phyloP scores from a whole-genome alignment of 2,329 filamentous ascomycete genomes.

The Paracorniculantispora psalliotae region DNA sequence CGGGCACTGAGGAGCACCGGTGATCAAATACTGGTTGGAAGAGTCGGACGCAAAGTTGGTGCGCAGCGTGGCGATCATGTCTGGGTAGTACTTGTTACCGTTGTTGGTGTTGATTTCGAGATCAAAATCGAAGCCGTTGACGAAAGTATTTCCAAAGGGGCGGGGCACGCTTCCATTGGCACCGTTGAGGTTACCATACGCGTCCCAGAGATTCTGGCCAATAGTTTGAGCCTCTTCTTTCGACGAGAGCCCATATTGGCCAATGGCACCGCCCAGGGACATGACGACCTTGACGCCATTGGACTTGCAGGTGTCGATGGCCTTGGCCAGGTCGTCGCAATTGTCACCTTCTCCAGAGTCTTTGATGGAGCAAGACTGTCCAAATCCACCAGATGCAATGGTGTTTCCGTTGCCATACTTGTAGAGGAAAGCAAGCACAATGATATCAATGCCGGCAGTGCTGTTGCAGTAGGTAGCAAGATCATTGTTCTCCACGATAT shows the following conservation, averaged over 20 bases:
- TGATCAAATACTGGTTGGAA: slow-evolving; percentile 35
- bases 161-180: slow-evolving; percentile 15
- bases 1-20: slow-evolving; percentile 40
- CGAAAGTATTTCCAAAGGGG: slow-evolving; percentile 22
- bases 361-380: slow-evolving; percentile 33
- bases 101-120: slow-evolving; percentile 22
- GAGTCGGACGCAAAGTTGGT: slow-evolving; percentile 18
- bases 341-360: slow-evolving; percentile 26
- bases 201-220: slow-evolving; percentile 18
- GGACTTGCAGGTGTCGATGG: slow-evolving; percentile 15
- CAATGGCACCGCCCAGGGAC: slow-evolving; percentile 16
- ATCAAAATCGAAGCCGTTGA: slow-evolving; percentile 27
- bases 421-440: slow-evolving; percentile 38
- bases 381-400: slow-evolving; percentile 36
- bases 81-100: slow-evolving; percentile 15
- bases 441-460: slow-evolving; percentile 34
- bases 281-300: slow-evolving; percentile 17
- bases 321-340: slow-evolving; percentile 13
- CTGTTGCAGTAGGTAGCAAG: slow-evolving; percentile 33
- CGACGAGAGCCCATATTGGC: slow-evolving; percentile 12
- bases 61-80: slow-evolving; percentile 21
- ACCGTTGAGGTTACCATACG: slow-evolving; percentile 14
- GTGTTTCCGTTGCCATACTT: slow-evolving; percentile 29
- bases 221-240: slow-evolving; percentile 13
- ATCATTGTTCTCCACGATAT: slow-evolving; percentile 30